Evolutionary conservation across 768 basidiomycete species (phyloP), one percentile per base, ranked within the genome.

Genomic region (Mycena floridula): DNA sequence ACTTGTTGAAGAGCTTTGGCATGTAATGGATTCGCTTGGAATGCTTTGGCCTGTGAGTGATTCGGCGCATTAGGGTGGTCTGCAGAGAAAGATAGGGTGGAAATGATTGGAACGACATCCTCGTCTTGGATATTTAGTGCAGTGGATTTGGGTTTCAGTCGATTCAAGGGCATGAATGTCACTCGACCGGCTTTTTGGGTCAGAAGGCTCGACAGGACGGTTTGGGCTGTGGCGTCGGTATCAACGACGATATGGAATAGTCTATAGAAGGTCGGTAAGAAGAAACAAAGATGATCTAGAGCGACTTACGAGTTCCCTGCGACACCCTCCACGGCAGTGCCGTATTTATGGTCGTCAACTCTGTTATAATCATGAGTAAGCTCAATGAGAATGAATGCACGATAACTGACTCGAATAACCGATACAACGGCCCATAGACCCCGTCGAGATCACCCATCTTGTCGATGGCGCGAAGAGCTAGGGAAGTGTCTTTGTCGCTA

Each of bases 221-320:
- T 81, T 2, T 83, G 83, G 1, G 93, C 96, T 0, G 93, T 98
- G 35, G 84, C 85, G 57, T 98, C 96, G n/a, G 76, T 88, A 59
- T 99, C 95, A 48, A 98, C 95, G 1, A 98, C 95, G 30, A 98
- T 85, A 55, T 99, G 95, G 70, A 97, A 99, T 22, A 99, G 67
- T 57, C 95, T 94, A 61, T 3, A 28, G 6, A 3, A 16, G 3
- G 47, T 26, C 60, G 15, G 57, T 42, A 42, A 6, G 13, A 32
- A 25, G 21, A 30, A 8, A 36, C 22, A 5, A 16, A 39, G 7
- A 13, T 32, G 49, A 42, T 27, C 47, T 24, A 6, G 36, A 37
- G 25, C 25, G 13, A 12, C 52, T 23, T 44, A 93, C 94, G 90
- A 93, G 59, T 90, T 97, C 0, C 95, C 94, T 0, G 93, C 96